Evolutionary conservation across 257 asterid species (phyloP), one percentile per base, ranked within the genome.

Genomic region (Hygrophila difformis): DNA sequence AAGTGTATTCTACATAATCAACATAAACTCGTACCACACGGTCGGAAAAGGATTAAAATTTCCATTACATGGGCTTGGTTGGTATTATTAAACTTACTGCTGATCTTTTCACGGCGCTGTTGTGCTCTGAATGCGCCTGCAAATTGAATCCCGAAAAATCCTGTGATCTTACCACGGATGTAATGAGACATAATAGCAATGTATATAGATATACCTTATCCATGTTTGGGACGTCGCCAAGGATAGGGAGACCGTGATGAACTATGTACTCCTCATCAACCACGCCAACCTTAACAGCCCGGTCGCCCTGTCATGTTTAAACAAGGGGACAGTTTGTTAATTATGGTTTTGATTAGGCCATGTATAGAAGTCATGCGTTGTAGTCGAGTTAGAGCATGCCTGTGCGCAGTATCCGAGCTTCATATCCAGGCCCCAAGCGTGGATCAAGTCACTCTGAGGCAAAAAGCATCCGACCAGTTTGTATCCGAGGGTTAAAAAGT

Each of bases 391-490:
- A n/a, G n/a, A 40, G 69, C 70, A 70, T 63, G 47, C 97, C 94
- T 85, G 94, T 5, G 98, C 94, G 61, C 97, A 88, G 51, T 88
- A 88, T 39, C 97, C 97, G 15, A 88, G 95, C 75, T 68, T 66
- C 75, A 52, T 70, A 67, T 88, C 97, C 48, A 88, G 70, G 31
- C 97, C 97, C 97, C 97, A 88, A 13, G 89, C 97, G 47, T 88
- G 97, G 69, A 88, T 76, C 75, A 88, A 69, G 71, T 87, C 95
- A 36, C 84, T 87, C 97, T 87, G 82, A n/a, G n/a, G n/a, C n/a
- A n/a, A n/a, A n/a, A n/a, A n/a, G n/a, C n/a, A n/a, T n/a, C n/a
- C n/a, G n/a, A n/a, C n/a, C 60, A 5, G 37, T 42, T 22, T 15
- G 29, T 18, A 17, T 33, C 3, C 37, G 10, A 5, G 37, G 1